Percentiles rank a stretch among this genome's conserved stretches.
These are phyloP conservation scores for Eucalyptus polybractea DNA, from an alignment of 345 rosid genomes.

Conservation along the genomic window DNA sequence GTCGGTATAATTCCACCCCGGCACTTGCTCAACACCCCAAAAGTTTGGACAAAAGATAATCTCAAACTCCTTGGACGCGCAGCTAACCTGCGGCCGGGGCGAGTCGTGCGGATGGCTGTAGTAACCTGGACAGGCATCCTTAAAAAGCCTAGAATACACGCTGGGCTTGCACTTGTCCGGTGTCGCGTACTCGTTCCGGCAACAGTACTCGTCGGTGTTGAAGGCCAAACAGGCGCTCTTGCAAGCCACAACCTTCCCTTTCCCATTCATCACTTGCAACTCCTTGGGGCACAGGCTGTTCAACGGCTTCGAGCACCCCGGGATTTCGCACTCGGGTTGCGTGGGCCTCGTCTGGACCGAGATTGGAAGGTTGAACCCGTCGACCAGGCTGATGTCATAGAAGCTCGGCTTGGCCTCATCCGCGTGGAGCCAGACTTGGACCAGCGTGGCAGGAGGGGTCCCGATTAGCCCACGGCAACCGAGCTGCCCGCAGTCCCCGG, in stretches of 20 bases:
- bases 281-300: conserved; percentile 43
- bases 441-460: conserved; percentile 61
- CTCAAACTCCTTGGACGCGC: conserved; percentile 30
- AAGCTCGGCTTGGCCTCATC: conserved; percentile 36
- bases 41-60: conserved; percentile 53
- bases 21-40: not conserved
- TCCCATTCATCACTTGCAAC: conserved; percentile 32
- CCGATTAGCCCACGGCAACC: conserved; percentile 61
- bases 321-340: conserved; percentile 31
- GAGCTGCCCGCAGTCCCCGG: conserved; percentile 65
- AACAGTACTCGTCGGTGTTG: conserved; percentile 53
- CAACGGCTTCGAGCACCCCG: conserved; percentile 36
- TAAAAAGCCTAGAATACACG: conserved; percentile 55
- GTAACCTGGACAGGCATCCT: conserved; percentile 70
- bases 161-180: conserved; percentile 55
- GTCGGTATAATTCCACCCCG: not conserved
- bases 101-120: conserved; percentile 49
- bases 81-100: conserved; percentile 34
- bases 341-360: conserved; percentile 14
- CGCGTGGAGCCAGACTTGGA: conserved; percentile 36
- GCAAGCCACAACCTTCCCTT: conserved; percentile 62
- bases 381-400: conserved; percentile 70
- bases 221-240: conserved; percentile 83
- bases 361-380: conserved; percentile 70
- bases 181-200: conserved; percentile 59